A percentile compares a stretch with the other conserved stretches of the same genome.
Conservation (phyloP, 495 filamentous ascomycete genomes). For the Neurospora terricola region DNA sequence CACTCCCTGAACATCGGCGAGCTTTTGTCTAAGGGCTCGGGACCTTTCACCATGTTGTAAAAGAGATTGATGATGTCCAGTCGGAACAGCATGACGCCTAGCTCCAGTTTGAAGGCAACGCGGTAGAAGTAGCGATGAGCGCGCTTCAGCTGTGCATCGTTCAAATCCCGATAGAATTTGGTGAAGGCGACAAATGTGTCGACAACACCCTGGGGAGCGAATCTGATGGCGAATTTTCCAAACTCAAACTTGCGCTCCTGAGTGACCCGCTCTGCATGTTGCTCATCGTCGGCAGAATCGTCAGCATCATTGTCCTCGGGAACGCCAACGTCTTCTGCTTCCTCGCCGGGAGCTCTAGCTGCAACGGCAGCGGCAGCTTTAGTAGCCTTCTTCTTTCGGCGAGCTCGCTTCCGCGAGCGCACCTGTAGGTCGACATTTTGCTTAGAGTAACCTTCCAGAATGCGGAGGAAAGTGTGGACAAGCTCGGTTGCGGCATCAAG, state of each 20-base stretch:
- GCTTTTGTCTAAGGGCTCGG: slow-evolving; percentile 59
- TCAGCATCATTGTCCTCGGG: slow-evolving; percentile 41
- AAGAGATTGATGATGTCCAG: slow-evolving; percentile 85
- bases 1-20: slow-evolving; percentile 68
- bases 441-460: slow-evolving; percentile 88
- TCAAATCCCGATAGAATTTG: slow-evolving; percentile 72
- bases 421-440: slow-evolving; percentile 91
- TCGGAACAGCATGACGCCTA: slow-evolving; percentile 78
- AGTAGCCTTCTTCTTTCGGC: slow-evolving; percentile 57
- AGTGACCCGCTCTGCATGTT: slow-evolving; percentile 53
- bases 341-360: slow-evolving; percentile 4
- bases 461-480: slow-evolving; percentile 79
- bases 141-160: slow-evolving; percentile 74
- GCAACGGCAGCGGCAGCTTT: slow-evolving; percentile 17
- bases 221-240: slow-evolving; percentile 66
- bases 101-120: slow-evolving; percentile 86
- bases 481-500: slow-evolving; percentile 89
- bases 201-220: slow-evolving; percentile 73
- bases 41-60: slow-evolving; percentile 87
- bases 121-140: slow-evolving; percentile 93
- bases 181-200: slow-evolving; percentile 82
- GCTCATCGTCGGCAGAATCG: slow-evolving; percentile 68
- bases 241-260: slow-evolving; percentile 94
- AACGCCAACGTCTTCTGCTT: slow-evolving; percentile 13
- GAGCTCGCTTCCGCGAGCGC: slow-evolving; percentile 60